These are phyloP conservation scores for Volvox carteri DNA, from an alignment of 163 green algal species.

Conservation along the genomic window DNA sequence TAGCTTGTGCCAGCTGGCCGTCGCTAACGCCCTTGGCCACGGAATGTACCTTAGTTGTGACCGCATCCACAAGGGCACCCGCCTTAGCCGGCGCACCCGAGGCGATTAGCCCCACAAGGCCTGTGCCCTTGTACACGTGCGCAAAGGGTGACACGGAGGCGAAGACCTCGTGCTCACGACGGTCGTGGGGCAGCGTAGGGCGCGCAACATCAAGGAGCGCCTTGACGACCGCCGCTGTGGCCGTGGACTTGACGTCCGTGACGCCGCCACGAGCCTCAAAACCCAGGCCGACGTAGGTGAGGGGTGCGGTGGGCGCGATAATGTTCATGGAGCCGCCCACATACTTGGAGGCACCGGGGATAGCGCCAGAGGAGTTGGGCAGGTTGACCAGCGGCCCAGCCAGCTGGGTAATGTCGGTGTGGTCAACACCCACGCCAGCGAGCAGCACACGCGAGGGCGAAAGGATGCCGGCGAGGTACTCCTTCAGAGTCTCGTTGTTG, in stretches of 20 bases:
- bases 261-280: slow-evolving; percentile 85
- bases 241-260: slow-evolving; percentile 66
- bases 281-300: slow-evolving; percentile 82
- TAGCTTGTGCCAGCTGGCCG: slow-evolving; percentile 65
- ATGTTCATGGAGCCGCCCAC: slow-evolving; percentile 86
- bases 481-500: slow-evolving; percentile 74
- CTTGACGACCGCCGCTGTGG: slow-evolving; percentile 63
- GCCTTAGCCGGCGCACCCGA: slow-evolving; percentile 44
- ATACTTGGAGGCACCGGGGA: slow-evolving; percentile 79
- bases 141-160: slow-evolving; percentile 38
- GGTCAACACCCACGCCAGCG: slow-evolving; percentile 80
- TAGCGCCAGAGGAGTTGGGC: neutral
- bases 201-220: slow-evolving; percentile 66
- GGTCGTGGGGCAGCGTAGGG: slow-evolving; percentile 60
- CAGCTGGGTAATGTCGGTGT: slow-evolving; percentile 57
- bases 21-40: slow-evolving; percentile 63
- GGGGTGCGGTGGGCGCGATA: slow-evolving; percentile 53
- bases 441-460: slow-evolving; percentile 86
- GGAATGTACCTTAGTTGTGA: slow-evolving; percentile 63
- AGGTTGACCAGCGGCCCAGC: slow-evolving; percentile 53
- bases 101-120: slow-evolving; percentile 70
- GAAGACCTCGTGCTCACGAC: slow-evolving; percentile 59
- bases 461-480: slow-evolving; percentile 84
- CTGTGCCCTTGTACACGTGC: slow-evolving; percentile 71
- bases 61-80: slow-evolving; percentile 57